These are phyloP conservation scores for Coemansia sp. DNA, from an alignment of 192 early-diverging fungal genomes.

Conservation along the genomic window DNA sequence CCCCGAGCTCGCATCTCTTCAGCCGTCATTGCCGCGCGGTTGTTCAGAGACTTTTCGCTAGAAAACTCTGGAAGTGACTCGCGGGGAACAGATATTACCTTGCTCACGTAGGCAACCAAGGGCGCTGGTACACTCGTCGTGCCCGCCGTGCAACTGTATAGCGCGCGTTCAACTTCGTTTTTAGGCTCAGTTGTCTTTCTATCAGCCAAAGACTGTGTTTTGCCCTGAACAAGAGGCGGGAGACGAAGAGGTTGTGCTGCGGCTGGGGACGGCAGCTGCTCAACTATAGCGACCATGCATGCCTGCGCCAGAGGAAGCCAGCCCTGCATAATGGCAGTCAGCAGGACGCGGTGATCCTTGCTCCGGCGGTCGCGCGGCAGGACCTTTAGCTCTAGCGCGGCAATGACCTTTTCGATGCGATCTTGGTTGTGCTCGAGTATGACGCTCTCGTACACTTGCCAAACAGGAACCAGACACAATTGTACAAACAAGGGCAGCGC, in stretches of 20 bases:
- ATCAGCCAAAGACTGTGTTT: slow-evolving; percentile 21
- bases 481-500: slow-evolving; percentile 90
- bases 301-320: slow-evolving; percentile 95
- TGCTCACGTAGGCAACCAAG: slow-evolving; percentile 86
- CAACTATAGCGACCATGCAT: slow-evolving; percentile 83
- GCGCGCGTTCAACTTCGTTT: slow-evolving; percentile 68
- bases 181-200: slow-evolving; percentile 51
- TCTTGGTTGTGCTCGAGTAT: slow-evolving; percentile 71
- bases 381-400: slow-evolving; percentile 85
- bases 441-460: slow-evolving; percentile 89
- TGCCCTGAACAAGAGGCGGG: slow-evolving; percentile 71
- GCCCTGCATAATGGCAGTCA: slow-evolving; percentile 86
- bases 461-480: slow-evolving; percentile 91
- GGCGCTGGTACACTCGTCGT: slow-evolving; percentile 57
- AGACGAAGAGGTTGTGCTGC: slow-evolving; percentile 80
- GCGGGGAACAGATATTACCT: slow-evolving; percentile 88
- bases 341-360: slow-evolving; percentile 75
- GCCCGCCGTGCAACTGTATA: slow-evolving; percentile 73
- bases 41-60: slow-evolving; percentile 48
- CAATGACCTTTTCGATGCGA: slow-evolving; percentile 92
- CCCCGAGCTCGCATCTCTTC: slow-evolving; percentile 89
- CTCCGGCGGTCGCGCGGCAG: slow-evolving; percentile 86
- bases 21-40: slow-evolving; percentile 71
- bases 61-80: slow-evolving; percentile 68
- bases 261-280: slow-evolving; percentile 85